Base-by-base conservation (phyloP, 2,329 filamentous ascomycete species). In the Chrysoporthe deuterocubensis region DNA sequence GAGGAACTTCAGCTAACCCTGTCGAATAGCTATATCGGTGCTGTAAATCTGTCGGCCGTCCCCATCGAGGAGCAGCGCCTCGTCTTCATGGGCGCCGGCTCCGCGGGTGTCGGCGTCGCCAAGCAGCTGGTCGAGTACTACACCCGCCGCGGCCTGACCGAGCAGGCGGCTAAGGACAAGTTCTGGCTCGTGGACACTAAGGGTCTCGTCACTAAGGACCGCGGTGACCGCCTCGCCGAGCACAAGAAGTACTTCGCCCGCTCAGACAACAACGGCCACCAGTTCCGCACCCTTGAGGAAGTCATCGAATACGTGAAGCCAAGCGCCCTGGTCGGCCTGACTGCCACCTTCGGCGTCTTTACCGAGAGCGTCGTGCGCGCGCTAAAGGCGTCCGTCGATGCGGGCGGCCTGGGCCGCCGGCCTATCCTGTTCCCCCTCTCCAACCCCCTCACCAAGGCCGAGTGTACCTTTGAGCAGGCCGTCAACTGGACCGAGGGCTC, bases 41-140 rank as follows among this genome's bases (percentile, higher is more conserved):
- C 87, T 52, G 93, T 97, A 69, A 95, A 95, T 81, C 88, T 93
- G 70, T 96, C 94, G 16, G 92, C 91, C 63, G 89, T 97, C 18
- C 92, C 93, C 40, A 82, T 94, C 62, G 92, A 93, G 80, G 93
- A 98, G 76, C 96, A 99, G 81, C 92, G 92, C 66, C 92, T 97
- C 48, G 93, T 98, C 72, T 99, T 99, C 84, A 91, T 98, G 81
- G 96, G 96, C 68, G 95, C 96, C 65, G 96, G 96, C 67, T 97
- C 93, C 69, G 96, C 96, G 46, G 96, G 96, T 83, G 94, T 97
- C 58, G 96, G 96, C 83, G 96, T 99, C 69, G 96, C 96, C 69
- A 97, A 97, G 85, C 96, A 98, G 84, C 91, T 99, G 71, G 94
- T 97, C 67, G 93, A 97, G 81, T 97, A 93, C 86, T 98, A 98